Evolutionary conservation across 257 asterid genomes (phyloP).

Genomic region (Hygrophila difformis): DNA sequence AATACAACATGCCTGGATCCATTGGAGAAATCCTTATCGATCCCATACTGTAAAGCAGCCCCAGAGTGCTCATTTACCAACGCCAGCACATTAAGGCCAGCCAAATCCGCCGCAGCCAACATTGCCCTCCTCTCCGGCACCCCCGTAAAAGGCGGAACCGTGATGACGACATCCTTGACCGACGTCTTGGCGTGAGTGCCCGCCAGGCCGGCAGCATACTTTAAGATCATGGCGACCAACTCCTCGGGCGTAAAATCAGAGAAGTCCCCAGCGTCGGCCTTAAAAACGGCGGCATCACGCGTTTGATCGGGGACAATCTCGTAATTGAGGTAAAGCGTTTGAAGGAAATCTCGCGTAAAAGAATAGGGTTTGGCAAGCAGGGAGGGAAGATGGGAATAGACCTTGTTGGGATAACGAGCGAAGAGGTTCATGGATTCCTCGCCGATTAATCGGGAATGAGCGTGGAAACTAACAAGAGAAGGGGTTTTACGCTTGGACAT

Average conservation of each 20-base stretch:
- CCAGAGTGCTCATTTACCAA: slow-evolving; percentile 89
- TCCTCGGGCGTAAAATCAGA: slow-evolving; percentile 73
- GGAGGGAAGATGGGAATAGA: slow-evolving; percentile 58
- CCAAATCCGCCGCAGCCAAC: slow-evolving; percentile 82
- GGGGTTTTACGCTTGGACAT: slow-evolving; percentile 99
- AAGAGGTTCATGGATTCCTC: slow-evolving; percentile 77
- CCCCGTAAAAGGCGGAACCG: slow-evolving; percentile 86
- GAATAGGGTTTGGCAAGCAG: slow-evolving; percentile 58
- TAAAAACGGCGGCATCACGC: slow-evolving; percentile 42
- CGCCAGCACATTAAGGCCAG: slow-evolving; percentile 83
- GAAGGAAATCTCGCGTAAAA: slow-evolving; percentile 23
- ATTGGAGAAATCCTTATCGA: slow-evolving; percentile 87
- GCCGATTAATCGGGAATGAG: slow-evolving; percentile 69
- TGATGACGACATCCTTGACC: slow-evolving; percentile 80
- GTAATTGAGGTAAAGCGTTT: slow-evolving; percentile 38
- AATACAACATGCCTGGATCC: slow-evolving; percentile 82
- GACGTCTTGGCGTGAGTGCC: slow-evolving; percentile 57
- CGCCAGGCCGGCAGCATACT: slow-evolving; percentile 63
- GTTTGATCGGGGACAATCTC: slow-evolving; percentile 35
- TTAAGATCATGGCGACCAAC: slow-evolving; percentile 79
- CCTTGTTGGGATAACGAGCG: slow-evolving; percentile 84
- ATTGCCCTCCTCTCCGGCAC: slow-evolving; percentile 76
- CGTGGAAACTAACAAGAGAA: slow-evolving; percentile 65
- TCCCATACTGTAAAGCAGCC: slow-evolving; percentile 97
- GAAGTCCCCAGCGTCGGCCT: slow-evolving; percentile 22